Evolutionary conservation across 805 yeast genomes (phyloP).

Genomic region (Brettanomyces bruxellensis): DNA sequence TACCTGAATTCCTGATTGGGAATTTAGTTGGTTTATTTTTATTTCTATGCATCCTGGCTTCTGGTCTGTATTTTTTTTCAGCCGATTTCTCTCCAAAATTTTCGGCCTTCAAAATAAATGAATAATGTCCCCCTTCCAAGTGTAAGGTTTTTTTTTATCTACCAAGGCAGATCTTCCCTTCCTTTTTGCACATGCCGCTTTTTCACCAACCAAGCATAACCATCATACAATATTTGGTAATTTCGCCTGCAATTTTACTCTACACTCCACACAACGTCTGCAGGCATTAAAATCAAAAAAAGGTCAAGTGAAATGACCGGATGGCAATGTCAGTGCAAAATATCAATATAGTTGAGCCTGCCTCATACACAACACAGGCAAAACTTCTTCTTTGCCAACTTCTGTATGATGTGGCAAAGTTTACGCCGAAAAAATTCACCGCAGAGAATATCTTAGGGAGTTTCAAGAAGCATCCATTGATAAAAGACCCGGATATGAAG

Average conservation of each 20-base stretch:
- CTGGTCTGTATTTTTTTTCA: no score
- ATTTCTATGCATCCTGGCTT: no score
- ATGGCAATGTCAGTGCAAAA: not conserved
- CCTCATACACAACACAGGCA: slow-evolving; percentile 20
- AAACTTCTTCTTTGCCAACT: slow-evolving; percentile 23
- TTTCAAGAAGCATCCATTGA: slow-evolving; percentile 19
- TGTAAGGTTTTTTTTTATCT: not conserved
- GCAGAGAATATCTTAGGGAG: slow-evolving; percentile 7
- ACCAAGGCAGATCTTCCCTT: not conserved
- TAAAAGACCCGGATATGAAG: slow-evolving; percentile 8
- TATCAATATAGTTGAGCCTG: slow-evolving; percentile 11
- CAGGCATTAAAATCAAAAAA: no score
- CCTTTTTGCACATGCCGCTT: not conserved
- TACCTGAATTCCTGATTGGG: no score
- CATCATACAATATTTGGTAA: no score
- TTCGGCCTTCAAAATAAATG: no score
- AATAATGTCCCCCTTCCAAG: no score
- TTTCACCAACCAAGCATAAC: no score
- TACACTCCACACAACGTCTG: no score
- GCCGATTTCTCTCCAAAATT: no score
- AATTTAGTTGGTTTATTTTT: no score
- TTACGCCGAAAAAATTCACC: slow-evolving; percentile 8
- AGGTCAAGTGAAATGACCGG: not conserved
- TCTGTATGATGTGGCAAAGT: slow-evolving; percentile 14
- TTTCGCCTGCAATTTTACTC: no score